Evolutionary conservation across 2,329 filamentous ascomycete genomes (phyloP).

Genomic region (Purpureocillium takamizusanense): DNA sequence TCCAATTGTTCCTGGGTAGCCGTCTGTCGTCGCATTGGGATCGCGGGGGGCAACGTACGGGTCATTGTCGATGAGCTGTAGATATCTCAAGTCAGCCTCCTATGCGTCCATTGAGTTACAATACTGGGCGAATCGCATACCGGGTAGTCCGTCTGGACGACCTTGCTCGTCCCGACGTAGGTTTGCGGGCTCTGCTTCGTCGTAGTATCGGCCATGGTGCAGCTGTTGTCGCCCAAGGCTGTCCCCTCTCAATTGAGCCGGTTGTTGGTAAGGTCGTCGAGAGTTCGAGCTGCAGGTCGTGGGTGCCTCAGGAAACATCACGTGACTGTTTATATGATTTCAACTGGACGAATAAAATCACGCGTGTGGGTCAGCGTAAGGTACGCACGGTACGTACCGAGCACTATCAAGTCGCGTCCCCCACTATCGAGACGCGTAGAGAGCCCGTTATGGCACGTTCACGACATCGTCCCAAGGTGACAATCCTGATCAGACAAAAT

Average conservation of each 20-base stretch:
- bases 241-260: slow-evolving; percentile 13
- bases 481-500: neutral
- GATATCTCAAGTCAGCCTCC: slow-evolving; percentile 10
- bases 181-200: slow-evolving; percentile 26
- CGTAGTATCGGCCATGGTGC: slow-evolving; percentile 28
- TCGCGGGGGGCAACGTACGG: slow-evolving; percentile 53
- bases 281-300: slow-evolving; percentile 1
- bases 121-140: slow-evolving; percentile 43
- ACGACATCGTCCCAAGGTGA: too few species aligned
- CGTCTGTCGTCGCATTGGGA: neutral
- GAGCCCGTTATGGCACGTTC: neutral
- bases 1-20: neutral
- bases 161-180: slow-evolving; percentile 51
- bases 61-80: slow-evolving; percentile 95
- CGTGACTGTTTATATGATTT: slow-evolving; percentile 18
- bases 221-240: slow-evolving; percentile 15
- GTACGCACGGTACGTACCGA: neutral
- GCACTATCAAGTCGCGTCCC: slow-evolving; percentile 4
- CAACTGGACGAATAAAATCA: neutral
- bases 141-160: slow-evolving; percentile 74
- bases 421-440: slow-evolving; percentile 9
- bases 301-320: slow-evolving; percentile 22
- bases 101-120: slow-evolving; percentile 9
- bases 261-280: slow-evolving; percentile 8
- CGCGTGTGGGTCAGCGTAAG: slow-evolving; percentile 3